Evolutionary conservation across 129 eudicot genomes (phyloP).

Genomic region (Glebionis coronaria): DNA sequence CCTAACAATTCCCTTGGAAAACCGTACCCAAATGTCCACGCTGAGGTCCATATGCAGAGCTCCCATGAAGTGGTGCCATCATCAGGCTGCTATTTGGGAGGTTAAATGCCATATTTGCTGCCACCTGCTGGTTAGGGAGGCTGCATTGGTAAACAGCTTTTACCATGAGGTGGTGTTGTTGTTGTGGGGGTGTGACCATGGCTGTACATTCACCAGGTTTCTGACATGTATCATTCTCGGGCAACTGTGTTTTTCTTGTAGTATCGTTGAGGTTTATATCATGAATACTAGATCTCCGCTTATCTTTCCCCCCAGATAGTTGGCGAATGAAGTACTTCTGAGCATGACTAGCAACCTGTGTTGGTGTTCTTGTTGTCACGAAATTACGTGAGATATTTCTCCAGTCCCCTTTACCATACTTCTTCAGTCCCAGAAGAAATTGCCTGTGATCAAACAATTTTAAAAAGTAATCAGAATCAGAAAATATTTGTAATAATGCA

Average conservation of each 20-base stretch:
- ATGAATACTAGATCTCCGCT: conserved; percentile 85
- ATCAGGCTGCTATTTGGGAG: conserved; percentile 31
- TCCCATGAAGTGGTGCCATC: conserved; percentile 35
- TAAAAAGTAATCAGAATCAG: conserved; percentile 8
- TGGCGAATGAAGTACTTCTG: conserved; percentile 87
- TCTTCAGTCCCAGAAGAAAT: conserved; percentile 76
- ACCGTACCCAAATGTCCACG: conserved; percentile 43
- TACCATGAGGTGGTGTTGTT: conserved; percentile 33
- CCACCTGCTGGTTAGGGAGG: conserved; percentile 30
- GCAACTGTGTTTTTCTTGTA: conserved; percentile 35
- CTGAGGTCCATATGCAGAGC: conserved; percentile 39
- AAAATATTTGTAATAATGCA: not conserved
- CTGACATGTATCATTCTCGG: conserved; percentile 20
- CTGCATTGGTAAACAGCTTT: conserved; percentile 37
- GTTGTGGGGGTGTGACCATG: conserved; percentile 24
- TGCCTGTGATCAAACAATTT: conserved; percentile 47
- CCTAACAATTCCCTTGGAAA: conserved; percentile 39
- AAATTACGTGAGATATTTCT: conserved; percentile 77
- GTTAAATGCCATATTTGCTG: conserved; percentile 35
- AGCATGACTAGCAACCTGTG: conserved; percentile 96
- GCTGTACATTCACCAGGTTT: conserved; percentile 23
- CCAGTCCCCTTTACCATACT: conserved; percentile 97
- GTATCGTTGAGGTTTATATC: conserved; percentile 62
- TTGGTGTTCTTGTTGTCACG: conserved; percentile 81
- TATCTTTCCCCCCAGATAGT: conserved; percentile 73